phyloP scores from a whole-genome alignment of 768 basidiomycete species.

The Trametes sanguinea region DNA sequence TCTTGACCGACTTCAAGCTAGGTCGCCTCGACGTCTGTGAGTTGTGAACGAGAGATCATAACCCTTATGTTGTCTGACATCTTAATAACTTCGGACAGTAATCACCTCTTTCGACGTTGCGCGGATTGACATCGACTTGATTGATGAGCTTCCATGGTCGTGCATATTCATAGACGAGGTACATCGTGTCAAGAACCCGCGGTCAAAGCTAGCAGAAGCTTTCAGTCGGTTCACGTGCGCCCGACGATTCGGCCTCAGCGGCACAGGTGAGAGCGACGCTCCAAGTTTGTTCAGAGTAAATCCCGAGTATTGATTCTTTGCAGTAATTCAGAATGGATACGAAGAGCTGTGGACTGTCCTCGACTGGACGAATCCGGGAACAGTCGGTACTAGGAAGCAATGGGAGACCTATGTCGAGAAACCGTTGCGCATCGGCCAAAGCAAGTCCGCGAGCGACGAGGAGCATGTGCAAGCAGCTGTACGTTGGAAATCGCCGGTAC shows the following conservation, averaged over 20 bases:
- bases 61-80: not conserved
- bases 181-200: conserved; percentile 83
- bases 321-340: conserved; percentile 86
- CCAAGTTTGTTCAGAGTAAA: conserved; percentile 17
- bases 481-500: conserved; percentile 15
- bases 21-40: conserved; percentile 84
- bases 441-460: conserved; percentile 60
- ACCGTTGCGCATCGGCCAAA: conserved; percentile 71
- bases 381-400: conserved; percentile 68
- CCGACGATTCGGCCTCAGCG: conserved; percentile 83
- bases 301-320: not conserved
- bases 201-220: conserved; percentile 64
- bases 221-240: conserved; percentile 68
- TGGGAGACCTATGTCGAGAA: conserved; percentile 76
- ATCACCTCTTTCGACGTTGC: conserved; percentile 81
- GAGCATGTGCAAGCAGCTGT: conserved; percentile 58
- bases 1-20: conserved; percentile 71
- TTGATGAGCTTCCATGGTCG: conserved; percentile 72
- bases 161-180: conserved; percentile 87
- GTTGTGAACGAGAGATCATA: conserved; percentile 31
- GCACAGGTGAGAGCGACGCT: conserved; percentile 46
- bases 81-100: conserved; percentile 46
- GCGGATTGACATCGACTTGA: conserved; percentile 63
- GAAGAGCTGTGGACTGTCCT: conserved; percentile 90
- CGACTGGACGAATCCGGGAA: conserved; percentile 88